Evolutionary conservation across 371 early-diverging fungal genomes (phyloP), one percentile per base, ranked within the genome.

Genomic region (Entomophthora muscae): DNA sequence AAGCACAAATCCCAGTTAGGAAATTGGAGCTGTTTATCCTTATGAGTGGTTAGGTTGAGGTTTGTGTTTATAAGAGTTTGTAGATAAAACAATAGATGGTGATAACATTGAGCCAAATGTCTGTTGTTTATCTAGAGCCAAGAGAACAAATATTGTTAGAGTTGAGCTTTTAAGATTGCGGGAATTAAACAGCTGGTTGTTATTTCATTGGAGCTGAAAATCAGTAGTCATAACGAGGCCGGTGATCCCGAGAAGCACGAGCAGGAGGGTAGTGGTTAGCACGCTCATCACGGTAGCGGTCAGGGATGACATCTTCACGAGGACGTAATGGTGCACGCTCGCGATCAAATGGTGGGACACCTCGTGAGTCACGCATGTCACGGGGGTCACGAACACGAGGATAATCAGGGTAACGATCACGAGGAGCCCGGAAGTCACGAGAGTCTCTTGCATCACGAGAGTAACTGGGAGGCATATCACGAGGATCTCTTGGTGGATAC

Each of bases 401-500:
- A 42, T 30, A 42, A 3, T 3, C 52, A 21, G 21, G 42, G 56
- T 26, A 26, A 55, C 22, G n/a, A n/a, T 61, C 61, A 61, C 61
- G 61, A 61, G 61, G 61, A n/a, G 26, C 56, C 10, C 21, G 33
- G 61, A 61, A 61, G 42, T 61, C 61, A 23, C 61, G 31, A 7
- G 31, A 42, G 12, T 61, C 61, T 32, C 56, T 22, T 55, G 12
- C 56, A 26, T 27, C 56, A 55, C 56, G 56, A 24, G 56, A 55
- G 56, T 61, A 33, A 24, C n/a, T 17, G n/a, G 42, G 7, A 26
- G 32, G 61, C 3, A 30, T 24, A 10, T 61, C 61, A 1, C 61
- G 12, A 32, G 61, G 61, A 21, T 30, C 61, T 32, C 61, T 31
- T 22, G 61, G 61, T 21, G 61, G 61, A 42, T 61, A 61, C 3